Conservation (phyloP, 495 filamentous ascomycete species). For the Penicillium samsonianum region DNA sequence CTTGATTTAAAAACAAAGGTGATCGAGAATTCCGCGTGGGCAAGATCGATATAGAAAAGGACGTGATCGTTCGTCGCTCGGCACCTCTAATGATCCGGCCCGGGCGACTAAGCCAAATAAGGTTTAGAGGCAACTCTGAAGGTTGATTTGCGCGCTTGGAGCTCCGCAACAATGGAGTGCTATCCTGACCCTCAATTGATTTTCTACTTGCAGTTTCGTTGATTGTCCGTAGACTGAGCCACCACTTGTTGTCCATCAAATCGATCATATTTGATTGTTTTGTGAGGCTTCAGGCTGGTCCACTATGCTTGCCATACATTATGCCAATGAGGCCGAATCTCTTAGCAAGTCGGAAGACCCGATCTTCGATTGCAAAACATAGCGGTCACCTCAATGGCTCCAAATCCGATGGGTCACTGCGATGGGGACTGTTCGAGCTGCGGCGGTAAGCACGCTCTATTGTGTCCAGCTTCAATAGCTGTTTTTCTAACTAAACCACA, state of each 20-base stretch:
- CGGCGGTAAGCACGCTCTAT: background rate
- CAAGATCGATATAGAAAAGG: conserved; percentile 29
- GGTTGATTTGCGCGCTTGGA: background rate
- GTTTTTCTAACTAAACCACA: conserved; percentile 2
- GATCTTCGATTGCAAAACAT: conserved; percentile 12
- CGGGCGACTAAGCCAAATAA: conserved; percentile 16
- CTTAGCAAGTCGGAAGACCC: conserved; percentile 26
- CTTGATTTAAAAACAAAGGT: background rate
- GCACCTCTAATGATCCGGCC: conserved; percentile 20
- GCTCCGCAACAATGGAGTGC: conserved; percentile 6
- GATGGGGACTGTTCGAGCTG: background rate
- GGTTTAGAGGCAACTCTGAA: conserved; percentile 2
- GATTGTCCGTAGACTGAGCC: background rate
- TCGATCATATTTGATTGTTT: background rate
- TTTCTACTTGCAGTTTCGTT: background rate
- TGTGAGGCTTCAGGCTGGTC: background rate
- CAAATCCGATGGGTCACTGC: background rate
- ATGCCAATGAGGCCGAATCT: conserved; percentile 27
- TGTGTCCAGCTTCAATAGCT: background rate
- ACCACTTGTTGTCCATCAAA: background rate
- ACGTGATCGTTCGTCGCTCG: conserved; percentile 22
- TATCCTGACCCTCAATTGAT: background rate
- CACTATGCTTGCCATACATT: conserved; percentile 28
- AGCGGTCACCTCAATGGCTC: conserved; percentile 4
- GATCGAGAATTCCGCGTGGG: conserved; percentile 1